Base-by-base conservation (phyloP, 1,139 yeast genomes). In the Geotrichum restrictum region DNA sequence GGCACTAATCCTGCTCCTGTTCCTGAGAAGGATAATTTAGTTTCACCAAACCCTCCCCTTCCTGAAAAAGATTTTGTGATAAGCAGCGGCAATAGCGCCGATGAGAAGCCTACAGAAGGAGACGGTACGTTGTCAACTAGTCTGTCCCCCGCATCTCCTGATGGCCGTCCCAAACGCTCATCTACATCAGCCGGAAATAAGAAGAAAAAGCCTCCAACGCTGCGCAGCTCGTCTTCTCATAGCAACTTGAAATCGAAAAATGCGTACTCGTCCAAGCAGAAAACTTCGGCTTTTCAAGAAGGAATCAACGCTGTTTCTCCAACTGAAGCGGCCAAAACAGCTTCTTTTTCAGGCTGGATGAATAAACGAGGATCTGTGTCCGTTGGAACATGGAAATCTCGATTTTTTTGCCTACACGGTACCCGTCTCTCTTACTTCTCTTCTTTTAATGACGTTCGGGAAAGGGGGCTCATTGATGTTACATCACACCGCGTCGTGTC, bases 311-410 rank as follows among this genome's bases (percentile, higher is more conserved):
- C 73, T 18, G 77, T 88, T 21, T 77, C 85, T 0, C 96, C 96
- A 0, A 82, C 80, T 57, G 88, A 87, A 45, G 87, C 98, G 0
- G 79, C 85, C 47, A 81, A 81, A 60, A 72, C 83, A 13, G 89
- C 98, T 0, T 83, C 78, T 53, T 81, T 75, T 63, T 83, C 88
- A 50, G 99, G 99, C 1, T 93, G 97, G 95, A 86, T 94, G 95
- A 81, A 91, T 51, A 93, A 93, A 68, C 82, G 88, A 59, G 95
- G 96, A 37, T 88, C 85, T 56, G 80, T 85, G 51, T 79, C 94
- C n/a, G 79, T 83, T 60, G 87, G 88, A 16, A 82, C 91, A 11
- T 94, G 98, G 98, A 84, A 91, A 62, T 83, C 85, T 52, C 79
- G 98, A 56, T 93, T 81, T 65, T 93, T 93, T 65, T 83, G 94